These are phyloP conservation scores for Geotrichum klebahnii DNA, from an alignment of 1,139 yeast genomes.

Conservation along the genomic window DNA sequence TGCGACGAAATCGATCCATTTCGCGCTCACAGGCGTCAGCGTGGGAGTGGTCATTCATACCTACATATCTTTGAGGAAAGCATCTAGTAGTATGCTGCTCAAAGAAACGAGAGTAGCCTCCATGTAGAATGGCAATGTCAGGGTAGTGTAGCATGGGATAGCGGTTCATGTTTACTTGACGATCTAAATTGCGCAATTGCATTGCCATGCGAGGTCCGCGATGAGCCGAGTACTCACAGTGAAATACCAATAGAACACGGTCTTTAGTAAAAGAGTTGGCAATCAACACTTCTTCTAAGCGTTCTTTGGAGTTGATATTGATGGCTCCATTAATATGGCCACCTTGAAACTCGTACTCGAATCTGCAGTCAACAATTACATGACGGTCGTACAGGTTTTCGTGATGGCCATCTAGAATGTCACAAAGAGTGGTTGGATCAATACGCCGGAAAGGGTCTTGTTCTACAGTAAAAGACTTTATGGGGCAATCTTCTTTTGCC, in stretches of 20 bases:
- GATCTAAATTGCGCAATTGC: conserved; percentile 77
- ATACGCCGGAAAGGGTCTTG: conserved; percentile 76
- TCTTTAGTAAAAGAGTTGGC: conserved; percentile 28
- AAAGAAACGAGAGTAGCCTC: conserved; percentile 82
- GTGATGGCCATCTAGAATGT: conserved; percentile 57
- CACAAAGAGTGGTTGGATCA: conserved; percentile 57
- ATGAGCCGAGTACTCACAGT: conserved; percentile 89
- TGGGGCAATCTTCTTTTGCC: conserved; percentile 26
- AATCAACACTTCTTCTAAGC: conserved; percentile 50
- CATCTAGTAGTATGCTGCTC: conserved; percentile 54
- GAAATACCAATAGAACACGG: conserved; percentile 64
- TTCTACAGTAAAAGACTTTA: conserved; percentile 40
- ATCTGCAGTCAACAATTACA: conserved; percentile 78
- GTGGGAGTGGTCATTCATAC: conserved; percentile 77
- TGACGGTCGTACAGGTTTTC: conserved; percentile 55
- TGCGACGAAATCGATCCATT: conserved; percentile 59
- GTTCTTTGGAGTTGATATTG: conserved; percentile 68
- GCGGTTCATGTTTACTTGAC: conserved; percentile 62
- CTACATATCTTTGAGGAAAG: conserved; percentile 73
- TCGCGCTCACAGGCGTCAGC: conserved; percentile 65
- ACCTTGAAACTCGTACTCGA: conserved; percentile 85
- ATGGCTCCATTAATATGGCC: conserved; percentile 87
- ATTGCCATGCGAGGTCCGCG: conserved; percentile 92
- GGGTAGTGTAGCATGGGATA: conserved; percentile 85
- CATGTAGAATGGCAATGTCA: conserved; percentile 80